Evolutionary conservation across 768 basidiomycete species (phyloP).

Genomic region (Tricholoma furcatifolium): DNA sequence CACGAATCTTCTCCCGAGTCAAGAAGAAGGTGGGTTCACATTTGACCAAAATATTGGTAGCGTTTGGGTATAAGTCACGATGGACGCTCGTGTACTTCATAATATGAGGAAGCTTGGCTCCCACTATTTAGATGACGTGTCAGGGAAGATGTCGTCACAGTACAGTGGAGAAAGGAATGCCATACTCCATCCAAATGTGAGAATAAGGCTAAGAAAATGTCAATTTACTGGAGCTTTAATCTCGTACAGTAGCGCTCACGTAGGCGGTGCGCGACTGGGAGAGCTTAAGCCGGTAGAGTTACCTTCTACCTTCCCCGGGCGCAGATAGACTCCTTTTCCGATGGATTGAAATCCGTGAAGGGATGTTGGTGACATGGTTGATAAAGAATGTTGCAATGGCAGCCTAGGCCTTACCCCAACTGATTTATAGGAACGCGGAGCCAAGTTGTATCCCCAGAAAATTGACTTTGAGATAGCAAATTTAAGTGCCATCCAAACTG

Average conservation of each 20-base stretch:
- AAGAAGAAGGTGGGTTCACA: slow-evolving; percentile 37
- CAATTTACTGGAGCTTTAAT: too few relatives aligned
- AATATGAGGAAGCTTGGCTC: slow-evolving; percentile 43
- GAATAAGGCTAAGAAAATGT: slow-evolving; percentile 31
- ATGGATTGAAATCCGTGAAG: slow-evolving; percentile 6
- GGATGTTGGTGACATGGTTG: not conserved
- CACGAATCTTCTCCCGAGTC: slow-evolving; percentile 27
- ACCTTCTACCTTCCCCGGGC: not conserved
- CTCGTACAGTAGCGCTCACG: not conserved
- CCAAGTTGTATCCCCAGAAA: not conserved
- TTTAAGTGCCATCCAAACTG: not conserved
- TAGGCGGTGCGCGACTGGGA: slow-evolving; percentile 2
- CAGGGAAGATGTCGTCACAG: not conserved
- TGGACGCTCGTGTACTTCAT: slow-evolving; percentile 44
- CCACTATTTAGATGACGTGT: slow-evolving; percentile 30
- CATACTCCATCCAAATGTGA: slow-evolving; percentile 49
- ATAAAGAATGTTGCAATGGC: not conserved
- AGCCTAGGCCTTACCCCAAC: not conserved
- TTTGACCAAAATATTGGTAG: slow-evolving; percentile 39
- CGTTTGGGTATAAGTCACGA: slow-evolving; percentile 38
- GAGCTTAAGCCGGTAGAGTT: not conserved
- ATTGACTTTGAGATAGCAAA: not conserved
- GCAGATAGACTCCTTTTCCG: slow-evolving; percentile 9
- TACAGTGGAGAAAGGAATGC: slow-evolving; percentile 4
- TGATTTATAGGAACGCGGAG: too few relatives aligned